Base-by-base conservation (phyloP, 768 basidiomycete genomes). In the Agrocybe praecox region DNA sequence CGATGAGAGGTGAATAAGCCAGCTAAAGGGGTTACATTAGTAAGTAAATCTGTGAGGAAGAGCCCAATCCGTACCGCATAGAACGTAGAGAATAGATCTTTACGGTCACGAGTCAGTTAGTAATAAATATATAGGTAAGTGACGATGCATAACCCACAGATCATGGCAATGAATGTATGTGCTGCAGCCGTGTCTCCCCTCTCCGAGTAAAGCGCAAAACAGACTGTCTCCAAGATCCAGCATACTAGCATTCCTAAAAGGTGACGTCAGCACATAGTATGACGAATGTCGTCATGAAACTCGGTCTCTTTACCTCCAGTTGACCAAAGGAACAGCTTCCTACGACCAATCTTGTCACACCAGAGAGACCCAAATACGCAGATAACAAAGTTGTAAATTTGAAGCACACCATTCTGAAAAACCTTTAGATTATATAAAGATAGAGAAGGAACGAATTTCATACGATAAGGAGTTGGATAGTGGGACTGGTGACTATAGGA, bases 201-300 rank as follows among this genome's bases (percentile, higher is more conserved):
- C 53, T 75, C 65, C 0, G 80, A 69, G 46, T 65, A 67, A 4
- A 66, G 40, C 0, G 67, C 63, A 23, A 82, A 82, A 64, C 80
- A 84, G 19, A 82, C 67, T 0, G 83, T 85, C 66, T 87, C 86
- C 10, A 81, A 65, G 26, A 68, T 77, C 74, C 82, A 87, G 63
- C 80, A 80, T 11, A 83, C 36, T 4, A 80, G 66, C 82, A 87
- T 85, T 15, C 72, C 73, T 69, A 46, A n/a, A n/a, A n/a, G n/a
- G n/a, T n/a, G n/a, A n/a, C n/a, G n/a, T n/a, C n/a, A n/a, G n/a
- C n/a, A n/a, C n/a, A n/a, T n/a, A n/a, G n/a, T n/a, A n/a, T n/a
- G n/a, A n/a, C n/a, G n/a, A n/a, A n/a, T n/a, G n/a, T n/a, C n/a
- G n/a, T n/a, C n/a, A n/a, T n/a, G 24, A 18, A 46, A 46, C 18